A percentile compares a stretch with the other conserved stretches of the same genome.
phyloP scores from a whole-genome alignment of 2,329 filamentous ascomycete species.

The Sclerotinia glacialis region DNA sequence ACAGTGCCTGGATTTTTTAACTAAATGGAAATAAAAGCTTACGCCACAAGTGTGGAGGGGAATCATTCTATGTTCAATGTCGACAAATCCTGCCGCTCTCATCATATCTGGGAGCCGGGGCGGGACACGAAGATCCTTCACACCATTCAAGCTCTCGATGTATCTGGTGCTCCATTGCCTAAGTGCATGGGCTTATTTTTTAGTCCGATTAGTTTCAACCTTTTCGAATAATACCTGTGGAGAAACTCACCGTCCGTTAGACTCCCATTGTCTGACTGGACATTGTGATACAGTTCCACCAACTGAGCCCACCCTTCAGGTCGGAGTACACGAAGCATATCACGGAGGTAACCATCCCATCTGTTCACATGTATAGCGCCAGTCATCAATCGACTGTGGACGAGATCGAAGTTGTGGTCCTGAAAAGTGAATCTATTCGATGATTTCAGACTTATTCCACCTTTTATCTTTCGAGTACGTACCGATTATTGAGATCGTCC shows the following conservation, averaged over 20 bases:
- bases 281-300: slow-evolving; percentile 81
- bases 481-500: slow-evolving; percentile 68
- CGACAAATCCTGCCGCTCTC: slow-evolving; percentile 57
- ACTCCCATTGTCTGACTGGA: slow-evolving; percentile 82
- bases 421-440: slow-evolving; percentile 60
- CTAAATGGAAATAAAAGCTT: not conserved
- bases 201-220: not conserved
- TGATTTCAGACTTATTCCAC: slow-evolving; percentile 11
- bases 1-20: not conserved
- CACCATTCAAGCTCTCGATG: slow-evolving; percentile 57
- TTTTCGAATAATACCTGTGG: not conserved
- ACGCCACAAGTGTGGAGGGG: slow-evolving; percentile 62
- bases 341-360: slow-evolving; percentile 73
- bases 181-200: slow-evolving; percentile 56
- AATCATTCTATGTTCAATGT: slow-evolving; percentile 64
- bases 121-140: slow-evolving; percentile 65
- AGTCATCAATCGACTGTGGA: slow-evolving; percentile 56
- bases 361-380: slow-evolving; percentile 45
- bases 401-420: slow-evolving; percentile 72
- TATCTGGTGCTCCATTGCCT: slow-evolving; percentile 66
- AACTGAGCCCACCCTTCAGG: slow-evolving; percentile 84
- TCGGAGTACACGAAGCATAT: slow-evolving; percentile 69
- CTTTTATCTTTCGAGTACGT: slow-evolving; percentile 31
- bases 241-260: slow-evolving; percentile 56
- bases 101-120: slow-evolving; percentile 48